Conservation (phyloP, 148 eudicot genomes). For the Agrostemma githago region DNA sequence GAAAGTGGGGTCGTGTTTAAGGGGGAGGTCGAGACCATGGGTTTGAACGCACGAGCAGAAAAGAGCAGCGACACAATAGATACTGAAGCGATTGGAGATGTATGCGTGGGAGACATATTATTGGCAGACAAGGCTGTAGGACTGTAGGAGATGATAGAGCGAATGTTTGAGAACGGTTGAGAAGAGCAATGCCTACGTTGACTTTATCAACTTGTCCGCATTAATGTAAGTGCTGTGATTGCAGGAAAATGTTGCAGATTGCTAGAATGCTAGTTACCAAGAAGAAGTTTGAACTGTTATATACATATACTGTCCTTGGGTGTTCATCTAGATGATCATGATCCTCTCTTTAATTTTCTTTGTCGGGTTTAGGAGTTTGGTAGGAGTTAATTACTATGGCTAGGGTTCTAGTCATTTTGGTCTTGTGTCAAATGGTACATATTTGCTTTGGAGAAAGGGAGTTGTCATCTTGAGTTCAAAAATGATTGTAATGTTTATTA, state of each 20-base stretch:
- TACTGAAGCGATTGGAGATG: slow-evolving; percentile 24
- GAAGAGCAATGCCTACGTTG: slow-evolving; percentile 43
- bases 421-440: slow-evolving; percentile 20
- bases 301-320: slow-evolving; percentile 25
- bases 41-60: slow-evolving; percentile 9
- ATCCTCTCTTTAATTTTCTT: neutral
- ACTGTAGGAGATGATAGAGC: slow-evolving; percentile 12
- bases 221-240: slow-evolving; percentile 39
- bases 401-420: slow-evolving; percentile 16
- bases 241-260: slow-evolving; percentile 23
- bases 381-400: slow-evolving; percentile 8
- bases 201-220: slow-evolving; percentile 33
- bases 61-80: neutral
- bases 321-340: slow-evolving; percentile 12
- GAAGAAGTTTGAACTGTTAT: slow-evolving; percentile 21
- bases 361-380: slow-evolving; percentile 7
- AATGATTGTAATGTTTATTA: slow-evolving; percentile 12
- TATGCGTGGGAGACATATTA: slow-evolving; percentile 22
- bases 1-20: slow-evolving; percentile 9
- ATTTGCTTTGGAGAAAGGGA: slow-evolving; percentile 9
- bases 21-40: slow-evolving; percentile 16
- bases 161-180: slow-evolving; percentile 13
- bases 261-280: neutral
- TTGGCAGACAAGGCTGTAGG: slow-evolving; percentile 11
- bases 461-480: slow-evolving; percentile 19